Base-by-base conservation (phyloP, 1,139 yeast genomes). In the Kurtzmaniella quercitrusa region DNA sequence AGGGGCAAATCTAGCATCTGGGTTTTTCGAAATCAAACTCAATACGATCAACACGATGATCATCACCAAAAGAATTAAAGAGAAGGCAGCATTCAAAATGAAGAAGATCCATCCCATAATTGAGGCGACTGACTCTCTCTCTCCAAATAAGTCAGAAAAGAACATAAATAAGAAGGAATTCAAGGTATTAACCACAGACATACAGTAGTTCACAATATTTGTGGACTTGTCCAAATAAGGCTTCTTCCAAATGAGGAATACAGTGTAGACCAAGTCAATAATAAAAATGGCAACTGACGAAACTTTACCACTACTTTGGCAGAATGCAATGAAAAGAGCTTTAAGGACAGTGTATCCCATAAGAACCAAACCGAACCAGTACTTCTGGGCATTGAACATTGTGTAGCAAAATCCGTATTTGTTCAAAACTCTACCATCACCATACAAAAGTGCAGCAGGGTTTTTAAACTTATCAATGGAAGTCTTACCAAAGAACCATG, bases 61-160 rank as follows among this genome's bases (percentile, higher is more conserved):
- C 66, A 82, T 60, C 38, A 84, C 50, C 57, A 86, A 70, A 45
- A 86, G 66, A 40, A 84, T 70, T 48, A 84, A 73, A 7, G 89
- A 77, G 53, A 84, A 84, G 1, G 87, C 88, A 2, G 93, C 94
- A 61, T 86, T 86, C 59, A 85, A 60, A 44, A 86, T 74, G 56
- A 86, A 86, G 60, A 84, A 85, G 1, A 86, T 74, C 82, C 91
- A 81, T 1, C 88, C 95, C 88, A 85, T 82, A 42, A 86, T 76
- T 3, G 91, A 82, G 14, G 80, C 70, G 14, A 83, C 93, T 15
- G 74, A 74, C 14, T 80, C 80, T 8, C 83, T 76, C 61, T 84
- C 88, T 37, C 82, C 81, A 57, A 83, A 85, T 43, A 86, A 66
- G 50, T 82, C 82, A 5, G 91, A 83, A 57, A 84, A 86, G 65